Conservation (phyloP, 2,329 filamentous ascomycete species). For the Ceratocystis harringtonii region DNA sequence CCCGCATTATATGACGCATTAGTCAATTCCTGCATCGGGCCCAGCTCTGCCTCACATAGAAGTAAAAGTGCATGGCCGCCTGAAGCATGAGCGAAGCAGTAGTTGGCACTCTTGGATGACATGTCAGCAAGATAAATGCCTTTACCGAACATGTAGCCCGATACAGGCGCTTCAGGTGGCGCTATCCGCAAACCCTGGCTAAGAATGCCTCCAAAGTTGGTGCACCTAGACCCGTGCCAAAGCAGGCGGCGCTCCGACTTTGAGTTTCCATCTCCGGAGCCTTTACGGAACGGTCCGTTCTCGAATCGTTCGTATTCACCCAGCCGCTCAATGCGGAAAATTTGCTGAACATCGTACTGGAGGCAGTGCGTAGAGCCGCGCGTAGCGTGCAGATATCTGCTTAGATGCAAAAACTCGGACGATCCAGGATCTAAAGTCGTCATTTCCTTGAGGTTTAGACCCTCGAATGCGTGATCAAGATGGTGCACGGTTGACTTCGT, state of each 20-base stretch:
- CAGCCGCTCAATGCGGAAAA: constrained; percentile 67
- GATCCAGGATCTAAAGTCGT: constrained; percentile 44
- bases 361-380: constrained; percentile 51
- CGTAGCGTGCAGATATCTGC: constrained; percentile 52
- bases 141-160: constrained; percentile 81
- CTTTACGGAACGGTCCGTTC: constrained; percentile 28
- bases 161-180: constrained; percentile 64
- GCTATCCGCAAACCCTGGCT: constrained; percentile 82
- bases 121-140: constrained; percentile 81
- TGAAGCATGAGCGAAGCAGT: constrained; percentile 50
- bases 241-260: constrained; percentile 60
- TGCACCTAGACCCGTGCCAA: constrained; percentile 74
- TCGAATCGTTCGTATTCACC: constrained; percentile 59
- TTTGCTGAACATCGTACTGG: constrained; percentile 49
- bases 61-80: constrained; percentile 58
- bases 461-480: constrained; percentile 57
- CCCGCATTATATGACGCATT: constrained; percentile 43
- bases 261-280: constrained; percentile 14
- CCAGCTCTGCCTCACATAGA: constrained; percentile 66
- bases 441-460: constrained; percentile 63
- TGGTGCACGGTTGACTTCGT: constrained; percentile 41
- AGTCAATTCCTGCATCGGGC: constrained; percentile 51
- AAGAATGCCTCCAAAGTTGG: constrained; percentile 78
- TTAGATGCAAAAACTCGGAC: constrained; percentile 49
- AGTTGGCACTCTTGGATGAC: constrained; percentile 66